These are phyloP conservation scores for Hanseniaspora hatyaiensis DNA, from an alignment of 805 yeast species.

Conservation along the genomic window DNA sequence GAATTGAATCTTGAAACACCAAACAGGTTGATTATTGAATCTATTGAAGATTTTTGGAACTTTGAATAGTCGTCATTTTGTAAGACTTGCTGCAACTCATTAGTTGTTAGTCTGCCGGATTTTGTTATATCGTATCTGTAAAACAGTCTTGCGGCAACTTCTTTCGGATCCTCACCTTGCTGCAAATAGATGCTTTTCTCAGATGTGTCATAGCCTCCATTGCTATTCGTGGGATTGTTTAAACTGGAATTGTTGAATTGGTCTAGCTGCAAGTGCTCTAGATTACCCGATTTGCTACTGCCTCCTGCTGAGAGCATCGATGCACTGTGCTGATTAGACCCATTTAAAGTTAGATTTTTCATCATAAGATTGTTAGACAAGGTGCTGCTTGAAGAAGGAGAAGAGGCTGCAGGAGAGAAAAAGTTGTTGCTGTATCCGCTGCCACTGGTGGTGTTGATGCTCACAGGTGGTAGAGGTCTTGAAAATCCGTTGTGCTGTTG, in stretches of 20 bases:
- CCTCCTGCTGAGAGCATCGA: constrained; percentile 16
- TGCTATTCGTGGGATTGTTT: not conserved
- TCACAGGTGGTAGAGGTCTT: constrained; percentile 11
- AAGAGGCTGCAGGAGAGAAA: not conserved
- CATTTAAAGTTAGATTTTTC: not conserved
- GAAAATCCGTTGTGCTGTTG: constrained; percentile 12
- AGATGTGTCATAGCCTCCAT: not conserved
- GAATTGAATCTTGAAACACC: constrained; percentile 31
- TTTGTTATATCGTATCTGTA: constrained; percentile 27
- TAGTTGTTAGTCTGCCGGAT: constrained; percentile 27
- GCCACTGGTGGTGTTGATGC: not conserved
- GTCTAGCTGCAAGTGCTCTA: too few species aligned
- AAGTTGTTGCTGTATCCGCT: not conserved
- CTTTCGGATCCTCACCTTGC: constrained; percentile 22
- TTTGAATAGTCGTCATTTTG: constrained; percentile 30
- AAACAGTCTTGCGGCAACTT: constrained; percentile 27
- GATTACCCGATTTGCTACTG: too few species aligned
- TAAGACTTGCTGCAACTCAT: constrained; percentile 28
- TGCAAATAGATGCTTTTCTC: not conserved
- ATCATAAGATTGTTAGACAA: constrained; percentile 1
- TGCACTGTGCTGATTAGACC: constrained; percentile 2
- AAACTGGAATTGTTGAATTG: too few species aligned
- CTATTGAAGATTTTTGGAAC: constrained; percentile 29
- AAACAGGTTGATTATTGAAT: constrained; percentile 28
- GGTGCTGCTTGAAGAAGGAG: constrained; percentile 8